These are phyloP conservation scores for Aegle marmelos DNA, from an alignment of 345 rosid species.

Conservation along the genomic window DNA sequence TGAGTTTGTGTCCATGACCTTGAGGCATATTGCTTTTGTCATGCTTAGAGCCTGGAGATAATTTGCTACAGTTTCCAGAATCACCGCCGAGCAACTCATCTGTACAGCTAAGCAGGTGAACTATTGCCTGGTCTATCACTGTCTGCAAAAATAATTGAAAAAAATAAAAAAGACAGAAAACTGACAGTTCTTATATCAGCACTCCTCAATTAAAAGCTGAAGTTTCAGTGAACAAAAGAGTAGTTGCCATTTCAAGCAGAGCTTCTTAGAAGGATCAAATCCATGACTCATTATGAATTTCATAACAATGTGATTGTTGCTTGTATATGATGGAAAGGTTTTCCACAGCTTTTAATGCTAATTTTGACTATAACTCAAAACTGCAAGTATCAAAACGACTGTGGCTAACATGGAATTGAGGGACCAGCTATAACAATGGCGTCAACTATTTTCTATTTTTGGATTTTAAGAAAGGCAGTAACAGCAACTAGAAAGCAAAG, in stretches of 20 bases:
- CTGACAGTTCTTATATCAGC: background rate
- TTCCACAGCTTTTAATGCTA: background rate
- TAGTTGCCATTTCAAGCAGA: conserved; percentile 4
- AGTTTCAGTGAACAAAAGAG: background rate
- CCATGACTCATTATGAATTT: background rate
- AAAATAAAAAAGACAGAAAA: background rate
- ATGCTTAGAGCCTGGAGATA: conserved; percentile 22
- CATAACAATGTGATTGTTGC: background rate
- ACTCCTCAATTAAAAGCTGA: background rate
- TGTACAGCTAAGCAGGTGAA: conserved; percentile 62
- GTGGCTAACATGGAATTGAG: background rate
- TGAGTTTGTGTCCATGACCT: conserved; percentile 18
- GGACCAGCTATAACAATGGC: background rate
- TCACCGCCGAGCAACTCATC: conserved; percentile 52
- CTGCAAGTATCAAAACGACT: background rate
- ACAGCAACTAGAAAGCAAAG: background rate
- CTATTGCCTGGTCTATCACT: conserved; percentile 49
- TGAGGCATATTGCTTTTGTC: conserved; percentile 18
- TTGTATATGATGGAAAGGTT: background rate
- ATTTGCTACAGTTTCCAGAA: conserved; percentile 17
- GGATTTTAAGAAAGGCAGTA: background rate
- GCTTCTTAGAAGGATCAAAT: background rate
- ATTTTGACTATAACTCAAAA: background rate
- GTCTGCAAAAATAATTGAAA: conserved; percentile 26
- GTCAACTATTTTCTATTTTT: no score